Evolutionary conservation across 768 basidiomycete genomes (phyloP), one percentile per base, ranked within the genome.

Genomic region (Mycena amicta): DNA sequence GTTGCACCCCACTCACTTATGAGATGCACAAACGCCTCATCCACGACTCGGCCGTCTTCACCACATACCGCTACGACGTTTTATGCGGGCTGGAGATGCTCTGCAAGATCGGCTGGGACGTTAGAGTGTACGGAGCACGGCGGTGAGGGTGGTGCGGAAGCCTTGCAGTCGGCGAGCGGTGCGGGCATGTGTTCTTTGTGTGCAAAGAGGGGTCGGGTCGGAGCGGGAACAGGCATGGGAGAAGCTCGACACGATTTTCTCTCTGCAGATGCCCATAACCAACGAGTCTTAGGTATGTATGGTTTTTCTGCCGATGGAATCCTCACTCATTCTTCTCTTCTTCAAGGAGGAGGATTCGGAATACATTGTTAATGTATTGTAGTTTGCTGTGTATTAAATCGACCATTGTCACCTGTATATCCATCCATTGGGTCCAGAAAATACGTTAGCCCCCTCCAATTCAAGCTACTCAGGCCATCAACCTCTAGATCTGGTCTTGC

Each of bases 41-140:
- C 11, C 57, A 65, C 23, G 57, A 55, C n/a, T 57, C 57, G 2
- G 66, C 66, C 2, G 22, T 73, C 46, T 72, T 70, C 57, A 67
- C 67, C 22, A 60, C 63, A 22, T 65, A 66, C 31, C 62, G 71
- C 58, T 57, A 59, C 51, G 73, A 77, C 52, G 68, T 71, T 23
- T 30, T 76, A 23, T 67, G 60, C 30, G 76, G 73, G 13, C 59
- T 77, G 31, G 64, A 69, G 45, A 53, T 52, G 27, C 60, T 77
- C 25, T 39, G 58, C 12, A 63, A 67, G 11, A 61, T 72, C 12
- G 50, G 61, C 33, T 59, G 60, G 45, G 57, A 50, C 51, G n/a
- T n/a, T n/a, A n/a, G 60, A 60, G 4, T 60, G 63, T n/a, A 18
- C 33, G 33, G 45, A 28, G 23, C 71, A 68, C n/a, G 74, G 63